Evolutionary conservation across 2,329 filamentous ascomycete genomes (phyloP).

Genomic region (Cytospora schulzeri): DNA sequence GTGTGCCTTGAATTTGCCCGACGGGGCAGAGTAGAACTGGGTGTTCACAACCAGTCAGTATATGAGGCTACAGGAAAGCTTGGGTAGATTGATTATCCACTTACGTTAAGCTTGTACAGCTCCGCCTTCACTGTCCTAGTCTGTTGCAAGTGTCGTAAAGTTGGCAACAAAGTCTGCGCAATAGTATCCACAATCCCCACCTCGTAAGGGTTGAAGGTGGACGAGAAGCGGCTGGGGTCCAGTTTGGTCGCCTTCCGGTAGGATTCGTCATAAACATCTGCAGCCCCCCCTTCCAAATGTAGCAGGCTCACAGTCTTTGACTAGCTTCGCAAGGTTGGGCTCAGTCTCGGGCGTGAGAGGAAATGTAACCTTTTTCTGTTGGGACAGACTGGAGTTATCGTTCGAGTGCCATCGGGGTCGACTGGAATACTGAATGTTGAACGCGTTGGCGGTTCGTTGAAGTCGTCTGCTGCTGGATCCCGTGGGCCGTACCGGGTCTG

Average conservation of each 20-base stretch:
- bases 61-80: not conserved
- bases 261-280: conserved; percentile 52
- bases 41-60: not conserved
- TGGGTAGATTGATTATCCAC: not conserved
- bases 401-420: not conserved
- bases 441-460: not conserved
- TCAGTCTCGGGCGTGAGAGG: conserved; percentile 20
- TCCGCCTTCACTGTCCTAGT: conserved; percentile 49
- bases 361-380: conserved; percentile 11
- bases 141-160: conserved; percentile 30
- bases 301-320: conserved; percentile 44
- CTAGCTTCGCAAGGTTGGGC: conserved; percentile 30
- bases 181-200: conserved; percentile 55
- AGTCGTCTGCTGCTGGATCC: not conserved
- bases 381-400: not conserved
- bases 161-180: conserved; percentile 47
- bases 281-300: conserved; percentile 48
- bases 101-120: conserved; percentile 59
- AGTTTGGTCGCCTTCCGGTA: conserved; percentile 58
- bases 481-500: not conserved
- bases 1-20: conserved; percentile 52
- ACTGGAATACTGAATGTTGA: not conserved
- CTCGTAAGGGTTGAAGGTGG: conserved; percentile 53
- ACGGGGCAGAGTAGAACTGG: conserved; percentile 54
- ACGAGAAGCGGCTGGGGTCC: conserved; percentile 48